phyloP scores from a whole-genome alignment of 257 asterid genomes.

The Solanum gracilifrons region DNA sequence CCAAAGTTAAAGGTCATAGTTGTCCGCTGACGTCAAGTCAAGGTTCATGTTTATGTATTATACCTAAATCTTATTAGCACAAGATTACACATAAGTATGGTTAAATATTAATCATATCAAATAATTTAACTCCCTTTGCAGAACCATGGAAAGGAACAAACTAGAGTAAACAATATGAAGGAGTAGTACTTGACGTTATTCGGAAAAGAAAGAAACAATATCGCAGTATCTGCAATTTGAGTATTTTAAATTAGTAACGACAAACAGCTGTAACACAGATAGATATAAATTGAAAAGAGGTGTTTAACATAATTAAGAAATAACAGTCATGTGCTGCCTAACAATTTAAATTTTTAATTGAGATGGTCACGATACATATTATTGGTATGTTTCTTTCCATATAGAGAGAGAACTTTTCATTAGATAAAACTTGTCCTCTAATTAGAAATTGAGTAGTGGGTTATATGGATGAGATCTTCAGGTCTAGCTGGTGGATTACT shows the following conservation, averaged over 20 bases:
- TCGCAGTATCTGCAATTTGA: neutral
- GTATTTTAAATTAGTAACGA: neutral
- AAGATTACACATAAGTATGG: conserved; percentile 8
- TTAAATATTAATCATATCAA: neutral
- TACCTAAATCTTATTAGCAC: no score
- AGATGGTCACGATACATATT: neutral
- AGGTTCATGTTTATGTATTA: no score
- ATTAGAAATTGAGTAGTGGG: neutral
- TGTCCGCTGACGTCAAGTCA: no score
- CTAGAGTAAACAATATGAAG: neutral
- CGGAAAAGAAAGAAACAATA: neutral
- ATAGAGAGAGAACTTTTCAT: neutral
- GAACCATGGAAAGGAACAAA: neutral
- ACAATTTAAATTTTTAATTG: neutral
- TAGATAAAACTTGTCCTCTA: neutral
- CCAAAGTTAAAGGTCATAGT: no score
- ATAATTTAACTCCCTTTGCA: no score
- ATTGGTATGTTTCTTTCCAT: neutral
- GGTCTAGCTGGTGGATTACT: conserved; percentile 32
- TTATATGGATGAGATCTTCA: neutral
- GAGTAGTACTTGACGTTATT: no score
- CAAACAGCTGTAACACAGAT: neutral
- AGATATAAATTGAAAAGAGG: neutral
- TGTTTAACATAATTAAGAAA: no score
- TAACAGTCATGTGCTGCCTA: neutral